phyloP scores from a whole-genome alignment of 495 filamentous ascomycete species.

The Articulospora tetracladia region DNA sequence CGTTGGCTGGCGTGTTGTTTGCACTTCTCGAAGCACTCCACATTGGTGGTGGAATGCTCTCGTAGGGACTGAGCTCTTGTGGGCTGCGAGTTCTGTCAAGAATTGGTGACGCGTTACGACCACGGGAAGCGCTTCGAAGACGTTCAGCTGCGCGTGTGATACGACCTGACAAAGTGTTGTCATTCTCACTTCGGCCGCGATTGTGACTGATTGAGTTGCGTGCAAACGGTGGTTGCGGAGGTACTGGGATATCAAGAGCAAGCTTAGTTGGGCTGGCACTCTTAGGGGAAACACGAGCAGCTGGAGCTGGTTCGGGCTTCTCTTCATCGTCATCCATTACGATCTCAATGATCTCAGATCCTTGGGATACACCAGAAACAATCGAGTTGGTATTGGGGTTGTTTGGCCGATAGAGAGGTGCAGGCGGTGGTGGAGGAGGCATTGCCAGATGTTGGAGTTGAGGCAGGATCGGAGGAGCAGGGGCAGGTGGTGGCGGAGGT shows the following conservation, averaged over 20 bases:
- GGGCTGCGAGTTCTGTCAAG: slow-evolving; percentile 19
- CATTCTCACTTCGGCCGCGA: slow-evolving; percentile 62
- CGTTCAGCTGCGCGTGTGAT: slow-evolving; percentile 64
- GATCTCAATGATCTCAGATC: slow-evolving; percentile 64
- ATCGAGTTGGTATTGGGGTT: slow-evolving; percentile 47
- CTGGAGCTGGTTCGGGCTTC: slow-evolving; percentile 21
- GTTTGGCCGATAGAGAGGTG: slow-evolving; percentile 56
- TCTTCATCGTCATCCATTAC: slow-evolving; percentile 63
- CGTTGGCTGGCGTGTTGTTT: neutral
- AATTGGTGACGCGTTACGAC: slow-evolving; percentile 33
- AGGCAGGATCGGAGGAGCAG: slow-evolving; percentile 61
- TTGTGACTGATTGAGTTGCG: slow-evolving; percentile 52
- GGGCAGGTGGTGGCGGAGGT: slow-evolving; percentile 45
- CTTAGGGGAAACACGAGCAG: neutral
- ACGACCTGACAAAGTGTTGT: slow-evolving; percentile 58
- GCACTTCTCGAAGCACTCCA: slow-evolving; percentile 17
- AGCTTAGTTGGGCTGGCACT: neutral
- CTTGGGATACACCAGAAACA: slow-evolving; percentile 32
- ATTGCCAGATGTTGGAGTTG: slow-evolving; percentile 80
- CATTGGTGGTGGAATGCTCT: slow-evolving; percentile 44
- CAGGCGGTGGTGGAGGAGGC: slow-evolving; percentile 64
- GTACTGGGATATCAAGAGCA: neutral
- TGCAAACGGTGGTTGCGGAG: slow-evolving; percentile 1
- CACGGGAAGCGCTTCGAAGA: slow-evolving; percentile 64
- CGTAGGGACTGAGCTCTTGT: slow-evolving; percentile 44